A percentile compares a stretch with the other conserved stretches of the same genome.
Conservation (phyloP, 2,329 filamentous ascomycete species). For the Metarhizium guizhouense region DNA sequence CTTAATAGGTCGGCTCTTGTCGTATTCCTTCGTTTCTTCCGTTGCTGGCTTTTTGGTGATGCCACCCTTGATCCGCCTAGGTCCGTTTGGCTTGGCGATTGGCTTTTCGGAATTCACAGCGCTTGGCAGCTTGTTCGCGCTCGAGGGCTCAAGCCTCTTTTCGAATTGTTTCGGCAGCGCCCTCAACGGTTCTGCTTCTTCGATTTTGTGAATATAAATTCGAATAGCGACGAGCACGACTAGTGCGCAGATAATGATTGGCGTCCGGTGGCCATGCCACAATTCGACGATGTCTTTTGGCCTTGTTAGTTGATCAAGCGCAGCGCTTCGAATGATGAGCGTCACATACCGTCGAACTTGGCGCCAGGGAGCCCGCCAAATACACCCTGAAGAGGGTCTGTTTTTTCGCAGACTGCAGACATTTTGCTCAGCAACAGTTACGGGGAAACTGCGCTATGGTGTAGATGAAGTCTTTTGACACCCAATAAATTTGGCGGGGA, state of each 20-base stretch:
- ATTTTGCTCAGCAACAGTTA: background rate
- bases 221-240: constrained; percentile 29
- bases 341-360: constrained; percentile 5
- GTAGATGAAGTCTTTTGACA: background rate
- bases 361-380: background rate
- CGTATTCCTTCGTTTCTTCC: constrained; percentile 15
- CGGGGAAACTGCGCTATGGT: background rate
- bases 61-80: constrained; percentile 40
- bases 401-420: constrained; percentile 3
- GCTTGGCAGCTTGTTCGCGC: background rate
- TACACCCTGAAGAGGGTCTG: background rate
- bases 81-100: constrained; percentile 28
- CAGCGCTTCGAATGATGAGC: background rate
- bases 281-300: constrained; percentile 27
- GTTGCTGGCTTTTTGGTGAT: constrained; percentile 22
- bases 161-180: constrained; percentile 28
- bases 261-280: constrained; percentile 39
- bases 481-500: constrained; percentile 1
- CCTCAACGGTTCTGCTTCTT: constrained; percentile 24
- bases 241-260: constrained; percentile 31
- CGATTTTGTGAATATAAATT: constrained; percentile 31
- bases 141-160: constrained; percentile 8
- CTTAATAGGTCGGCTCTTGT: constrained; percentile 46
- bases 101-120: constrained; percentile 14
- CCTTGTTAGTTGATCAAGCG: background rate